Percentiles rank a stretch among this genome's conserved stretches.
These are phyloP conservation scores for Russula ochroleuca DNA, from an alignment of 768 basidiomycete species.

Conservation along the genomic window DNA sequence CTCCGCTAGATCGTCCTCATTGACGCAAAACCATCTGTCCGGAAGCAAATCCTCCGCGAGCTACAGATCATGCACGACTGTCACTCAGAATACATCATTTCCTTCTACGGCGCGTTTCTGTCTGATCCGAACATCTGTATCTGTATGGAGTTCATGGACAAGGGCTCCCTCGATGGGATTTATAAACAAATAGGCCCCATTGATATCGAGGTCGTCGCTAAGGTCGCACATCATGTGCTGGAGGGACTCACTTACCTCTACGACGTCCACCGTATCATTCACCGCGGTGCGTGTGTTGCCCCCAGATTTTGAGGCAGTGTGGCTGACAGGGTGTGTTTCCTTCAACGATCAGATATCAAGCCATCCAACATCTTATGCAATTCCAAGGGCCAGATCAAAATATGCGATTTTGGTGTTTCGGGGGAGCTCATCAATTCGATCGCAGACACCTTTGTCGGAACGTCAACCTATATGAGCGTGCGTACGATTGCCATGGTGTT, in stretches of 20 bases:
- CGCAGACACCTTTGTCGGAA: constrained; percentile 98
- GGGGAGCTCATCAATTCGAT: constrained; percentile 99
- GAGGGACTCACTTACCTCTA: constrained; percentile 96
- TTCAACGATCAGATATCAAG: constrained; percentile 75
- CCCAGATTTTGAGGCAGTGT: neutral
- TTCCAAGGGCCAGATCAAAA: constrained; percentile 93
- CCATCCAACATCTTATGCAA: constrained; percentile 97
- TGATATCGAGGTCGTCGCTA: constrained; percentile 86
- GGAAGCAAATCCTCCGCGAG: constrained; percentile 97
- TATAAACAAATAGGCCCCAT: constrained; percentile 96
- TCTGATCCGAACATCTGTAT: constrained; percentile 98
- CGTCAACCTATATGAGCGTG: constrained; percentile 99
- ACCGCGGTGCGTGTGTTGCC: constrained; percentile 80
- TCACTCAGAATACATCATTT: constrained; percentile 88
- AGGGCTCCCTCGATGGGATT: constrained; percentile 88
- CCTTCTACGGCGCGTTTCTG: constrained; percentile 95
- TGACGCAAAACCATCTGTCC: constrained; percentile 91
- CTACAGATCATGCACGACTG: constrained; percentile 99
- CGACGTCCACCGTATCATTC: constrained; percentile 96
- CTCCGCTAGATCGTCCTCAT: constrained; percentile 79
- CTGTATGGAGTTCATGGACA: constrained; percentile 97
- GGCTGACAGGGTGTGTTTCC: neutral
- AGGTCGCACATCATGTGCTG: constrained; percentile 91
- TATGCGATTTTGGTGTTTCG: constrained; percentile 98
- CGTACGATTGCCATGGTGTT: constrained; percentile 33